These are phyloP conservation scores for Salvia rosmarinus DNA, from an alignment of 257 asterid genomes.

Conservation along the genomic window DNA sequence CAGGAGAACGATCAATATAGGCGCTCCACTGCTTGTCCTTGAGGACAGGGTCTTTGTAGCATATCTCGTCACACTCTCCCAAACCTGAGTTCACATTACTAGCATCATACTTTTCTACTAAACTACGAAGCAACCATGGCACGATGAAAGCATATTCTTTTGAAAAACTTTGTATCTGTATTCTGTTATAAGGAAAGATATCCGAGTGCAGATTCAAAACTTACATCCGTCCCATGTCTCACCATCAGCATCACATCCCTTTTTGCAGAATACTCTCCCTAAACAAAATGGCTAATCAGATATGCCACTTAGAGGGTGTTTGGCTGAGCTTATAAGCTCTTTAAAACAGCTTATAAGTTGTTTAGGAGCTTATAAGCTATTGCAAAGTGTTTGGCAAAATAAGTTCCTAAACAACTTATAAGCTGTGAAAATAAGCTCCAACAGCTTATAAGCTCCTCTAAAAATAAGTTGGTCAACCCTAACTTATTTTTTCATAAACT, in stretches of 20 bases:
- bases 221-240: slow-evolving; percentile 84
- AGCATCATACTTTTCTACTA: not conserved
- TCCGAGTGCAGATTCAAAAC: slow-evolving; percentile 40
- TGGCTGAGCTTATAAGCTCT: too few relatives aligned
- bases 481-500: too few relatives aligned
- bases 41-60: slow-evolving; percentile 92
- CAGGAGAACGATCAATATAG: slow-evolving; percentile 96
- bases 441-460: too few relatives aligned
- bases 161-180: too few relatives aligned
- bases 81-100: slow-evolving; percentile 51
- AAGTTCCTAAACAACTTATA: too few relatives aligned
- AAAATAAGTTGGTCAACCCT: too few relatives aligned
- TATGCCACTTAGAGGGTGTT: slow-evolving; percentile 39
- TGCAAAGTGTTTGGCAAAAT: too few relatives aligned
- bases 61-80: slow-evolving; percentile 81
- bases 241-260: slow-evolving; percentile 86
- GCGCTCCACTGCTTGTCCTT: slow-evolving; percentile 94
- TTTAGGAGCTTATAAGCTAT: too few relatives aligned
- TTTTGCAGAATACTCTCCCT: slow-evolving; percentile 97
- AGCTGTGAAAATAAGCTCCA: too few relatives aligned
- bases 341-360: too few relatives aligned
- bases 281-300: slow-evolving; percentile 37
- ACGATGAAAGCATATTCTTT: too few relatives aligned
- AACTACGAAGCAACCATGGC: not conserved
- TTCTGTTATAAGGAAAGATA: slow-evolving; percentile 35